Conservation (phyloP, 352 stramenopile genomes). For the Globisporangium acanthophoron region DNA sequence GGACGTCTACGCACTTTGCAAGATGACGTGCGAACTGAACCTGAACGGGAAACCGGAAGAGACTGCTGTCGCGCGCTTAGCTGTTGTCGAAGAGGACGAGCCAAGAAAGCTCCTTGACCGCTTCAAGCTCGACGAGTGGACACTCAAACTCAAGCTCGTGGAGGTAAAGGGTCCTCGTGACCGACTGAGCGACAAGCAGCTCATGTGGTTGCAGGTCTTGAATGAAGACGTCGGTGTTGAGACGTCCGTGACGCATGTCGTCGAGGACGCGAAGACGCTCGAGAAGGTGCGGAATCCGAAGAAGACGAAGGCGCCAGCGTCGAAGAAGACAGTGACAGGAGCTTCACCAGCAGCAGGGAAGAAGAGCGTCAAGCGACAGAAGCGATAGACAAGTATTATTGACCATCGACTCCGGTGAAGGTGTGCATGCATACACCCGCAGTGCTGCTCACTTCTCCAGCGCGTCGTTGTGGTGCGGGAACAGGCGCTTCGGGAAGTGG, state of each 20-base stretch:
- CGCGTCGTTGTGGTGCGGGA: constrained; percentile 17
- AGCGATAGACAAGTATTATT: constrained; percentile 4
- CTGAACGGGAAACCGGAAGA: constrained; percentile 12
- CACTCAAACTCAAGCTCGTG: constrained; percentile 52
- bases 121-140: constrained; percentile 7
- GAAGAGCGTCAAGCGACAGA: constrained; percentile 14
- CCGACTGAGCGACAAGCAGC: constrained; percentile 76
- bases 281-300: constrained; percentile 23
- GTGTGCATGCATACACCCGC: neutral
- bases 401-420: neutral
- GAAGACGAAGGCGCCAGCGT: neutral
- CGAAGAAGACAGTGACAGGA: constrained; percentile 1
- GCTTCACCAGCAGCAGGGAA: constrained; percentile 3
- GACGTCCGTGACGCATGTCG: constrained; percentile 63
- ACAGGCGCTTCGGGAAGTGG: constrained; percentile 28
- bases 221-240: constrained; percentile 48
- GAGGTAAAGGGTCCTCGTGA: constrained; percentile 87
- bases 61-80: neutral
- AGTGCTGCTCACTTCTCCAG: constrained; percentile 1
- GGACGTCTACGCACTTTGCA: constrained; percentile 45
- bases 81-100: neutral
- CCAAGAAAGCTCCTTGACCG: constrained; percentile 10
- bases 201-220: constrained; percentile 72
- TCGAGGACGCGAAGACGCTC: constrained; percentile 50
- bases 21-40: constrained; percentile 50